Evolutionary conservation across 2,329 filamentous ascomycete genomes (phyloP).

Genomic region (Phialocephala sp.): DNA sequence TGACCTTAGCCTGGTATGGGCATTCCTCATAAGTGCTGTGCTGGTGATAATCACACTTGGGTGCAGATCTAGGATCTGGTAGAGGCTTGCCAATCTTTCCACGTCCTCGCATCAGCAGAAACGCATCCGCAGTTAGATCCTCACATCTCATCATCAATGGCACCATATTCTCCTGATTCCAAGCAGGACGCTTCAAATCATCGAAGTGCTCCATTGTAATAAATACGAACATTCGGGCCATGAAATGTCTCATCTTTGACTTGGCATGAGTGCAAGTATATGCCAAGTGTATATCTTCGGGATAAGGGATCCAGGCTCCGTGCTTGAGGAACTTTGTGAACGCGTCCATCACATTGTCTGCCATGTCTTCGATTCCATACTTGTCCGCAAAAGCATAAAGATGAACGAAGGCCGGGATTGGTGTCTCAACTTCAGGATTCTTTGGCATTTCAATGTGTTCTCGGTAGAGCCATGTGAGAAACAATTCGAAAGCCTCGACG

Average conservation of each 20-base stretch:
- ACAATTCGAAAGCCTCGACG: constrained; percentile 1
- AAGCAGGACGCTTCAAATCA: not conserved
- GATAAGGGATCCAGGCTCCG: not conserved
- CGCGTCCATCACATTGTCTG: not conserved
- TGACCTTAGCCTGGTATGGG: not conserved
- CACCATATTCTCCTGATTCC: not conserved
- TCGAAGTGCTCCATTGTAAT: not conserved
- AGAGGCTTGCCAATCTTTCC: not conserved
- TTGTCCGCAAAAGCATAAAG: constrained; percentile 5
- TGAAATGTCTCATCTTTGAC: not conserved
- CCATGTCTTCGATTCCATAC: not conserved
- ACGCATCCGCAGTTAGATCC: not conserved
- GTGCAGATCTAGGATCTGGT: not conserved
- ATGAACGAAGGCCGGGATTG: not conserved
- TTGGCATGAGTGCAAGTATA: not conserved
- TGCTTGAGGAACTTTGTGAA: not conserved
- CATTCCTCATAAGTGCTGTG: not conserved
- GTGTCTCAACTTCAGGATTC: not conserved
- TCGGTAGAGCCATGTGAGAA: constrained; percentile 9
- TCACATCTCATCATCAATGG: not conserved
- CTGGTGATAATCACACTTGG: constrained; percentile 2
- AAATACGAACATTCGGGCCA: not conserved
- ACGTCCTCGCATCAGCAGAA: not conserved
- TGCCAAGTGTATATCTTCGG: not conserved
- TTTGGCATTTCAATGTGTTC: not conserved